Base-by-base conservation (phyloP, 345 rosid genomes). In the Noccaea bulbosa region DNA sequence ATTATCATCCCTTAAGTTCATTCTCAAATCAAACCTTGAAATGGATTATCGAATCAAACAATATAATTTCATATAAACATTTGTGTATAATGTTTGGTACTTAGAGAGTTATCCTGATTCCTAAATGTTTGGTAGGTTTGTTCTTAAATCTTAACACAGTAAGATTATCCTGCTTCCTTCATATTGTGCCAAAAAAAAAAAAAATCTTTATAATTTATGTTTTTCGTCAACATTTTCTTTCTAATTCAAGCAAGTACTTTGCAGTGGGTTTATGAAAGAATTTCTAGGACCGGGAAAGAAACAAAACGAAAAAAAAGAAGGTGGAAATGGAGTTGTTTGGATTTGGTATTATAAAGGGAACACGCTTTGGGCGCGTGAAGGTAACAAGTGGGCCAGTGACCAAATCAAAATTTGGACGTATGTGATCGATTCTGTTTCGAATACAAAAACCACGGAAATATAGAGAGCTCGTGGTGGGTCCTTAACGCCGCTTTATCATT, bases 401-500 rank as follows among this genome's bases (percentile, higher is more conserved):
- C 52, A 68, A 67, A 54, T 45, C 64, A 30, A 54, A 30, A 53
- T 47, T 75, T 62, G 78, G 78, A 75, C 64, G 78, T 75, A 75
- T 75, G 52, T 75, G 74, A 75, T 68, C 70, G 70, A 39, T 58
- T 58, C 62, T 44, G 43, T 67, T 66, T 9, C 32, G 54, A 57
- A 55, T 72, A 41, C 58, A 58, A 61, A 48, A 68, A 7, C 43
- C 73, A 40, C 10, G 3, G 15, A 63, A 58, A 40, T 38, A 22
- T 32, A 34, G 54, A 33, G 33, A 8, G 62, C 78, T 74, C 63
- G 63, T 75, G 73, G 78, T 68, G 69, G 78, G 78, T 67, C 78
- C 74, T 14, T 35, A 24, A 67, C 63, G 69, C 78, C 73, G 73
- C 57, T 67, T 51, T 67, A 34, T 33, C n/a, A 67, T 47, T 49